A percentile compares a stretch with the other conserved stretches of the same genome.
Evolutionary conservation across 2,329 filamentous ascomycete genomes (phyloP).

Genomic region (Colletotrichum tabaci): DNA sequence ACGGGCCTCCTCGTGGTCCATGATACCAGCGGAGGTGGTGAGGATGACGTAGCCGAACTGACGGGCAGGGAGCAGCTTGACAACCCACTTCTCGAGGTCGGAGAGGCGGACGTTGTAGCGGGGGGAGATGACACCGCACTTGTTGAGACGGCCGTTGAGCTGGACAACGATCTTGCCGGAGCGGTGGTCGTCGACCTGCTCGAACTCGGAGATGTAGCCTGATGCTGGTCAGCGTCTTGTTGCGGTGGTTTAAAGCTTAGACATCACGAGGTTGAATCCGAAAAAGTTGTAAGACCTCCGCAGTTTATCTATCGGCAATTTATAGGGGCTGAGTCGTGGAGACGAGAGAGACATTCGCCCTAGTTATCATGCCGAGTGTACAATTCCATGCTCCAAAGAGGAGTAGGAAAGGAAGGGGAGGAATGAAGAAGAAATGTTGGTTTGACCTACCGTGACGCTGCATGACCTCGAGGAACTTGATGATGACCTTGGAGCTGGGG

Average conservation of each 20-base stretch:
- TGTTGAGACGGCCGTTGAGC: slow-evolving; percentile 99
- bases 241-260: slow-evolving; percentile 94
- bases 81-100: slow-evolving; percentile 99
- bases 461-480: slow-evolving; percentile 99
- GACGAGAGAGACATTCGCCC: slow-evolving; percentile 85
- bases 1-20: slow-evolving; percentile 99
- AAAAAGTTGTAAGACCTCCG: slow-evolving; percentile 99
- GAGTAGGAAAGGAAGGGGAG: slow-evolving; percentile 12
- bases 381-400: slow-evolving; percentile 32
- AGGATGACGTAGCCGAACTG: slow-evolving; percentile 99
- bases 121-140: slow-evolving; percentile 99
- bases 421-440: slow-evolving; percentile 14
- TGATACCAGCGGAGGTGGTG: slow-evolving; percentile 84
- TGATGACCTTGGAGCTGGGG: slow-evolving; percentile 98
- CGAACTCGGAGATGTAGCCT: slow-evolving; percentile 99
- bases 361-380: slow-evolving; percentile 99
- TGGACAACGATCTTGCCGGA: slow-evolving; percentile 99
- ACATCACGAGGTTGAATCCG: slow-evolving; percentile 78
- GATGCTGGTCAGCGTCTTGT: slow-evolving; percentile 77
- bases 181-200: slow-evolving; percentile 99
- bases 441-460: slow-evolving; percentile 94
- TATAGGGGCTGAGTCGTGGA: slow-evolving; percentile 99
- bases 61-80: slow-evolving; percentile 98
- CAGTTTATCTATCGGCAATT: slow-evolving; percentile 97
- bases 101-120: slow-evolving; percentile 99